Evolutionary conservation across 768 basidiomycete genomes (phyloP).

Genomic region (Artomyces pyxidatus): DNA sequence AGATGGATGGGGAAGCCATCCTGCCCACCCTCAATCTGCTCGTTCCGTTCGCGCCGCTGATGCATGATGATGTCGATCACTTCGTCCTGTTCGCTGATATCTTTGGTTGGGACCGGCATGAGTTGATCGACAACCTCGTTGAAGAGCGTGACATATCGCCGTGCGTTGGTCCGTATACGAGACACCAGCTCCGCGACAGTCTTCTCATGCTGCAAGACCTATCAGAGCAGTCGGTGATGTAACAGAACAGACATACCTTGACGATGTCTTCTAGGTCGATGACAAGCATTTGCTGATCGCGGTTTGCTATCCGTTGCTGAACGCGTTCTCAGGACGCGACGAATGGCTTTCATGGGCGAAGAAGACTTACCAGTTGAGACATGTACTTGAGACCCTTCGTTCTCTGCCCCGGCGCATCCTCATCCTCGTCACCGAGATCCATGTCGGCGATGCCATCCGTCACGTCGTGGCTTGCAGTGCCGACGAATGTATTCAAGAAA

Average conservation of each 20-base stretch:
- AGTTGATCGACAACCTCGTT: constrained; percentile 85
- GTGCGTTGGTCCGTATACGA: constrained; percentile 76
- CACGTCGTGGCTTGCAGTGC: constrained; percentile 57
- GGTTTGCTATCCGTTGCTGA: constrained; percentile 89
- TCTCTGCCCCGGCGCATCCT: constrained; percentile 24
- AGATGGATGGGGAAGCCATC: constrained; percentile 86
- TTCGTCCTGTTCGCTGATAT: constrained; percentile 86
- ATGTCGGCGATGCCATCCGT: constrained; percentile 62
- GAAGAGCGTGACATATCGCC: constrained; percentile 87
- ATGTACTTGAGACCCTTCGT: constrained; percentile 64
- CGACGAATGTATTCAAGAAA: constrained; percentile 65
- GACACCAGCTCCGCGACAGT: constrained; percentile 66
- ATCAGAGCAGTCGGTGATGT: not conserved
- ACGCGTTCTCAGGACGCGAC: constrained; percentile 8
- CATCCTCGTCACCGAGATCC: constrained; percentile 47
- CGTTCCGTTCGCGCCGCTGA: constrained; percentile 85
- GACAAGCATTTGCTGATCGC: constrained; percentile 82
- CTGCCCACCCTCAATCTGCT: constrained; percentile 63
- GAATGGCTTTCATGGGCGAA: constrained; percentile 5
- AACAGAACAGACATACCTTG: constrained; percentile 34
- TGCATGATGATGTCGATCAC: constrained; percentile 96
- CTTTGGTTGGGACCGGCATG: constrained; percentile 82
- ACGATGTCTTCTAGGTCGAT: constrained; percentile 87
- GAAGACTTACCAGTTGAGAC: constrained; percentile 66
- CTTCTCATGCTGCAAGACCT: constrained; percentile 48